A percentile compares a stretch with the other conserved stretches of the same genome.
Conservation (phyloP, 2,329 filamentous ascomycete genomes). For the Calonectria hawksworthii region DNA sequence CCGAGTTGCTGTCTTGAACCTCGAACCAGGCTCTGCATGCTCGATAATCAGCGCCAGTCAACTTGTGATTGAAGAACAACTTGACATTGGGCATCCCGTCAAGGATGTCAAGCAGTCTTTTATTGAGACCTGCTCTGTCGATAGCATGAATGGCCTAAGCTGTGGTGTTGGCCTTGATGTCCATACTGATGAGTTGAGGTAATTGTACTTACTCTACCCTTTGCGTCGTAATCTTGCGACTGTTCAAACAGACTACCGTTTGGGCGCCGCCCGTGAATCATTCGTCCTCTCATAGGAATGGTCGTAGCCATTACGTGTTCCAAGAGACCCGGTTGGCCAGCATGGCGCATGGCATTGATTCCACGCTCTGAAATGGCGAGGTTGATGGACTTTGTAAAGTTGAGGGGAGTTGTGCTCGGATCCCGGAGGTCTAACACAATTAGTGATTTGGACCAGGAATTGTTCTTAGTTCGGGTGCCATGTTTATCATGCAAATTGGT, state of each 20-base stretch:
- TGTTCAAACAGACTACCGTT: slow-evolving; percentile 81
- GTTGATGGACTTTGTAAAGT: slow-evolving; percentile 99
- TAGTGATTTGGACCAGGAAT: slow-evolving; percentile 30
- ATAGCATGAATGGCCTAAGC: slow-evolving; percentile 84
- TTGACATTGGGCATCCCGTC: slow-evolving; percentile 90
- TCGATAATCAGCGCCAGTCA: slow-evolving; percentile 90
- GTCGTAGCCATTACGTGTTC: slow-evolving; percentile 82
- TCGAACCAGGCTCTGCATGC: slow-evolving; percentile 91
- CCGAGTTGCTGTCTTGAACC: slow-evolving; percentile 54
- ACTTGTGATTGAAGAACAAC: slow-evolving; percentile 92
- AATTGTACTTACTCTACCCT: slow-evolving; percentile 77
- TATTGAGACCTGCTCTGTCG: slow-evolving; percentile 88
- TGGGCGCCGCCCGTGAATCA: slow-evolving; percentile 85
- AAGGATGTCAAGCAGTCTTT: slow-evolving; percentile 84
- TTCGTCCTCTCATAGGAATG: slow-evolving; percentile 94
- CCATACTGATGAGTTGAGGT: slow-evolving; percentile 28
- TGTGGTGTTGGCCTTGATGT: slow-evolving; percentile 24
- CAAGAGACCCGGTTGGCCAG: slow-evolving; percentile 76
- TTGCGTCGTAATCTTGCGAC: slow-evolving; percentile 90
- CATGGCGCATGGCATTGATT: slow-evolving; percentile 86
- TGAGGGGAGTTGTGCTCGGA: slow-evolving; percentile 84
- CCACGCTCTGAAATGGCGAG: slow-evolving; percentile 93
- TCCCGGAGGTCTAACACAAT: slow-evolving; percentile 83
- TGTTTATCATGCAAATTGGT: neutral
- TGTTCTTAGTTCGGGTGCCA: slow-evolving; percentile 6